These are phyloP conservation scores for Sonneratia alba DNA, from an alignment of 345 rosid species.

Conservation along the genomic window DNA sequence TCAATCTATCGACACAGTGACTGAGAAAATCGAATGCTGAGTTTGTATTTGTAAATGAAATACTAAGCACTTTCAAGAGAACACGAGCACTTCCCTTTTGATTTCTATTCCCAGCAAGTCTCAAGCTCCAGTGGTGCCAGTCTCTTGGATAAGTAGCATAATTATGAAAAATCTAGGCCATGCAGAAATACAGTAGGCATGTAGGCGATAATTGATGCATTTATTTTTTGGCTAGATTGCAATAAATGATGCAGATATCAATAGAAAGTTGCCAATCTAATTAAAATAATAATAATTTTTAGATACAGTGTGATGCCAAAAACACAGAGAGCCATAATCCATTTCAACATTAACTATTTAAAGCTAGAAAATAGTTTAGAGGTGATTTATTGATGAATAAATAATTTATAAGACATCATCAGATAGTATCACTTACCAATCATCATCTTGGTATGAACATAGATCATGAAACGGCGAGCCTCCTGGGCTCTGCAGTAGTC, in stretches of 20 bases:
- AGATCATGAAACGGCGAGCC: constrained; percentile 95
- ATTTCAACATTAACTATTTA: neutral
- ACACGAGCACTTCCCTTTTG: no score
- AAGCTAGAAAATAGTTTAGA: neutral
- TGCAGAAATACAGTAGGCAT: neutral
- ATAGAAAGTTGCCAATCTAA: neutral
- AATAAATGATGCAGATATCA: neutral
- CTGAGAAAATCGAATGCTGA: neutral
- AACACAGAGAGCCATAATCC: neutral
- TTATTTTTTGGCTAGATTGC: neutral
- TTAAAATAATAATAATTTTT: neutral
- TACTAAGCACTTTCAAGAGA: neutral
- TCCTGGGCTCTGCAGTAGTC: constrained; percentile 83
- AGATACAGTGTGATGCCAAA: neutral
- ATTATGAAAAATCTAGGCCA: neutral
- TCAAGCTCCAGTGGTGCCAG: neutral
- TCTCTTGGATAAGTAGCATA: neutral
- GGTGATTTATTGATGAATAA: neutral
- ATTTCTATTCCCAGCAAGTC: neutral
- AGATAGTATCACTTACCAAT: constrained; percentile 42
- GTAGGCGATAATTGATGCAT: neutral
- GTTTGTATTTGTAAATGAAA: neutral
- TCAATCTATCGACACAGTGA: neutral
- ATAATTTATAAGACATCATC: neutral
- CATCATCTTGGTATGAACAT: constrained; percentile 98